These are phyloP conservation scores for Xylaria longipes DNA, from an alignment of 495 filamentous ascomycete genomes.

Conservation along the genomic window DNA sequence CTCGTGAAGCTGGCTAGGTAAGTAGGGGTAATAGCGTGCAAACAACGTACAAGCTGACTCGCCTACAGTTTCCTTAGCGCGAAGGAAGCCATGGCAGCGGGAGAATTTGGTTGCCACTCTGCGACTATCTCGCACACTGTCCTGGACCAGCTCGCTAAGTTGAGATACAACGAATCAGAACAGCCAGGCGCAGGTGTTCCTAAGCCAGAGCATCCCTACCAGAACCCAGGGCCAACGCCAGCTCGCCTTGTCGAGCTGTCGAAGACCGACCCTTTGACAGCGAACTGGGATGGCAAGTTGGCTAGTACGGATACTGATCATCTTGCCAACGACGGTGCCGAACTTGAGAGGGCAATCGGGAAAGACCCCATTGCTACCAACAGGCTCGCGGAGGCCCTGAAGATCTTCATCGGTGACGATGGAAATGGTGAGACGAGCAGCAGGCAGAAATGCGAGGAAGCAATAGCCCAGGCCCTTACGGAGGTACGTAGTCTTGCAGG, in stretches of 20 bases:
- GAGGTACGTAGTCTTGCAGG: conserved; percentile 24
- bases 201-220: conserved; percentile 36
- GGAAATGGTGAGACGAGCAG: conserved; percentile 36
- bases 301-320: conserved; percentile 38
- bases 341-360: conserved; percentile 37
- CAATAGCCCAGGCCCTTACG: conserved; percentile 26
- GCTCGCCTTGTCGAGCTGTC: conserved; percentile 31
- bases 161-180: conserved; percentile 31
- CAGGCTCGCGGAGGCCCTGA: conserved; percentile 31
- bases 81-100: conserved; percentile 40
- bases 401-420: conserved; percentile 36
- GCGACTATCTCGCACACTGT: conserved; percentile 35
- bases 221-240: conserved; percentile 28
- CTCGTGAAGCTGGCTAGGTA: conserved; percentile 47
- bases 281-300: conserved; percentile 33
- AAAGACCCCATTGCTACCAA: conserved; percentile 30
- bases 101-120: conserved; percentile 39
- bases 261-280: conserved; percentile 34
- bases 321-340: conserved; percentile 38
- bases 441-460: conserved; percentile 38
- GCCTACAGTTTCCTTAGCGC: conserved; percentile 39
- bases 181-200: conserved; percentile 30
- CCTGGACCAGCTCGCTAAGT: conserved; percentile 34
- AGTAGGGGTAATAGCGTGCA: neutral
- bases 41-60: neutral